These are phyloP conservation scores for Alternaria viburni DNA, from an alignment of 2,329 filamentous ascomycete genomes.

Conservation along the genomic window DNA sequence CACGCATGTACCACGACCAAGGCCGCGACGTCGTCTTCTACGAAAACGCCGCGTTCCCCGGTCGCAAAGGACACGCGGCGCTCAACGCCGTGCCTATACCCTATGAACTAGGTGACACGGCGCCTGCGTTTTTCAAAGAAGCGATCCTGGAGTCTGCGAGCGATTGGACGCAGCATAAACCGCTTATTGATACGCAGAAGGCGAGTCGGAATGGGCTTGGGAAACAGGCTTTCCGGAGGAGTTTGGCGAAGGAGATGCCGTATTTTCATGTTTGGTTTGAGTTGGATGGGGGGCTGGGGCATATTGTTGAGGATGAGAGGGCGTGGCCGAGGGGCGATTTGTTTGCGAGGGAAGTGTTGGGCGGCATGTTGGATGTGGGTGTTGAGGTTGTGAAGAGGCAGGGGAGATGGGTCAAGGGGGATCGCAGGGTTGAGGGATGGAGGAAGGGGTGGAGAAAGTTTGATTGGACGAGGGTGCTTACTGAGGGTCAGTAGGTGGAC, in stretches of 20 bases:
- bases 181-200: slow-evolving; percentile 85
- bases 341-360: slow-evolving; percentile 90
- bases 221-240: slow-evolving; percentile 79
- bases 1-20: slow-evolving; percentile 91
- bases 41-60: slow-evolving; percentile 87
- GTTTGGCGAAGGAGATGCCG: slow-evolving; percentile 92
- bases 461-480: slow-evolving; percentile 78
- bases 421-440: slow-evolving; percentile 75
- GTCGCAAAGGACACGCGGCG: slow-evolving; percentile 80
- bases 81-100: slow-evolving; percentile 88
- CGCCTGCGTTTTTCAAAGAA: slow-evolving; percentile 94
- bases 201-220: slow-evolving; percentile 72
- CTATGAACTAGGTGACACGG: slow-evolving; percentile 87
- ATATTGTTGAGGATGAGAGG: slow-evolving; percentile 85
- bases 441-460: slow-evolving; percentile 88
- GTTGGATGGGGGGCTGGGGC: slow-evolving; percentile 88
- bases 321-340: slow-evolving; percentile 90
- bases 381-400: slow-evolving; percentile 88
- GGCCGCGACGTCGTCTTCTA: slow-evolving; percentile 95
- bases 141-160: slow-evolving; percentile 87
- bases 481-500: slow-evolving; percentile 49
- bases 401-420: slow-evolving; percentile 78
- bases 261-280: slow-evolving; percentile 98
- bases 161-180: slow-evolving; percentile 95
- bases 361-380: slow-evolving; percentile 86